Percentiles rank a stretch among this genome's conserved stretches.
These are phyloP conservation scores for Fragaria vesca DNA, from an alignment of 306 rosid species.

Conservation along the genomic window DNA sequence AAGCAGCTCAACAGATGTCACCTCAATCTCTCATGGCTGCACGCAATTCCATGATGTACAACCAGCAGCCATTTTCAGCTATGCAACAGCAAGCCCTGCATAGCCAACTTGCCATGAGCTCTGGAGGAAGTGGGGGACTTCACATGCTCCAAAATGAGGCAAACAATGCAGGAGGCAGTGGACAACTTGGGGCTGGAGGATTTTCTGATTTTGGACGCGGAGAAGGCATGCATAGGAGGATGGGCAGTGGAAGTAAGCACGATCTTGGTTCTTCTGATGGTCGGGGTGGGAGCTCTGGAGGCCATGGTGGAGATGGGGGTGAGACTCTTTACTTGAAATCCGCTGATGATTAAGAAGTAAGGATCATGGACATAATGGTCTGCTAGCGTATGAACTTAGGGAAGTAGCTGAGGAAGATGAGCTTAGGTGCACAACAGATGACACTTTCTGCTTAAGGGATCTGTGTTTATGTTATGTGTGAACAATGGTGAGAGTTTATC, in stretches of 20 bases:
- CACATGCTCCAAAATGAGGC: constrained; percentile 77
- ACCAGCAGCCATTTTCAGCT: constrained; percentile 72
- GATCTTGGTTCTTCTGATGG: constrained; percentile 68
- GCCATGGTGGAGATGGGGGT: constrained; percentile 71
- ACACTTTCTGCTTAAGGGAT: constrained; percentile 23
- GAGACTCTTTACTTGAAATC: constrained; percentile 78
- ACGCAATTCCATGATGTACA: constrained; percentile 79
- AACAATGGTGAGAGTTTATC: constrained; percentile 18
- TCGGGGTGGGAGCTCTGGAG: constrained; percentile 62
- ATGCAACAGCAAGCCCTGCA: constrained; percentile 88
- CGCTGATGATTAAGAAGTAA: constrained; percentile 46
- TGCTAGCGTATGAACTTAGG: constrained; percentile 32
- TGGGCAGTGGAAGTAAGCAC: constrained; percentile 71
- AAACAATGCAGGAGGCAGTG: constrained; percentile 56
- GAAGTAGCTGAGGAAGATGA: constrained; percentile 29
- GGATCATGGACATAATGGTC: constrained; percentile 18
- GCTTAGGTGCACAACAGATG: constrained; percentile 16
- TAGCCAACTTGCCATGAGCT: constrained; percentile 63
- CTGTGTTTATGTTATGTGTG: constrained; percentile 32
- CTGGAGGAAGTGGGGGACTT: constrained; percentile 60
- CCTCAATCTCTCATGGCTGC: constrained; percentile 89
- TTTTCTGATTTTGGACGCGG: constrained; percentile 75
- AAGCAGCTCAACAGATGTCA: constrained; percentile 78
- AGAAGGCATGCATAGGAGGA: constrained; percentile 65
- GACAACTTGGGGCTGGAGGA: constrained; percentile 51